Evolutionary conservation across 176 grass and related monocot species (phyloP).

Genomic region (Puya raimondii): DNA sequence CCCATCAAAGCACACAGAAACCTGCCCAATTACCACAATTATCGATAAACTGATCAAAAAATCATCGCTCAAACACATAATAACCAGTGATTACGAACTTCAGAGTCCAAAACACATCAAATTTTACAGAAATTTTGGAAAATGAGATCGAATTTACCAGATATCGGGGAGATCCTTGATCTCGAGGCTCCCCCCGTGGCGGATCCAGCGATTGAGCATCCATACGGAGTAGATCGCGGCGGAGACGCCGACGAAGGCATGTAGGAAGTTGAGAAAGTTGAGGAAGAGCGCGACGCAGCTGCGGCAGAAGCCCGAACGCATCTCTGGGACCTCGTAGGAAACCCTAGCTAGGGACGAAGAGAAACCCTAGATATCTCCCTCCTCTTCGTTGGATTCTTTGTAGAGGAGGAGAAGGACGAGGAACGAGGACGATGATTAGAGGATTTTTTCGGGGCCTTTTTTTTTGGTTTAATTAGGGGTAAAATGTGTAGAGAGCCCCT

Average conservation of each 20-base stretch:
- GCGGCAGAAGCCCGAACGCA: conserved; percentile 21
- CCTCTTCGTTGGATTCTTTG: neutral
- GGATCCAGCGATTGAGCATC: conserved; percentile 45
- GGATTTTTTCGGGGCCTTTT: neutral
- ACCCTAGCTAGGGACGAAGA: neutral
- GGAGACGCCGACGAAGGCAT: conserved; percentile 46
- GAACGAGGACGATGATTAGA: neutral
- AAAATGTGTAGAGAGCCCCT: no score
- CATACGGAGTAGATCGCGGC: conserved; percentile 41
- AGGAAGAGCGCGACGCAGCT: conserved; percentile 38
- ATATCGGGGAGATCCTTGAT: conserved; percentile 32
- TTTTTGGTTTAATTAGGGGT: no score
- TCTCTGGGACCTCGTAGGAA: neutral
- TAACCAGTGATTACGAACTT: neutral
- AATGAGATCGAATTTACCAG: conserved; percentile 25
- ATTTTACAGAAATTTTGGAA: neutral
- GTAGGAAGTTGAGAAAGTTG: conserved; percentile 53
- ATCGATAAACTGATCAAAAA: neutral
- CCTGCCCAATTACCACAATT: conserved; percentile 12
- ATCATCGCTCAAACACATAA: neutral
- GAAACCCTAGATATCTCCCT: neutral
- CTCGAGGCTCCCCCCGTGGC: conserved; percentile 23
- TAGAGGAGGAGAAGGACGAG: neutral
- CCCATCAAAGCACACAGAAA: conserved; percentile 37
- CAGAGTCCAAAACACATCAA: neutral